Evolutionary conservation across 2,329 filamentous ascomycete genomes (phyloP).

Genomic region (Paraconiothyrium sp.): DNA sequence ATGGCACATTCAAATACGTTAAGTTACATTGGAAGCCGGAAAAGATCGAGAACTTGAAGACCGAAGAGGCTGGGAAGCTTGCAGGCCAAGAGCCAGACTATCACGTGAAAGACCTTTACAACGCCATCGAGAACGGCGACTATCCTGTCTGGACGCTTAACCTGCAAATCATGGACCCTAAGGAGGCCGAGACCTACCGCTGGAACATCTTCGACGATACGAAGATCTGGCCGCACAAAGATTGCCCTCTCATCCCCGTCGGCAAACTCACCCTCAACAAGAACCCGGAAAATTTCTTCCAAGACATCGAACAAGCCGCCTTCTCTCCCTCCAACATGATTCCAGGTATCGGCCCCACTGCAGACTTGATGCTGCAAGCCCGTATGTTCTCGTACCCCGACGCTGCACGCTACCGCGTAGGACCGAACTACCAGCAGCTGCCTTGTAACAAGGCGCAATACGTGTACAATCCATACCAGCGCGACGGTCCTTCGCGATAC

Average conservation of each 20-base stretch:
- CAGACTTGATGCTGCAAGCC: slow-evolving; percentile 70
- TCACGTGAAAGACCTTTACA: slow-evolving; percentile 51
- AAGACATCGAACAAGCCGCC: slow-evolving; percentile 73
- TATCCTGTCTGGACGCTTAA: slow-evolving; percentile 63
- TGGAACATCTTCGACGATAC: slow-evolving; percentile 67
- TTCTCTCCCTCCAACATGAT: slow-evolving; percentile 73
- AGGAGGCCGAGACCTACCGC: slow-evolving; percentile 59
- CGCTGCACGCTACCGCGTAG: slow-evolving; percentile 59
- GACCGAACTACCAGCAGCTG: slow-evolving; percentile 60
- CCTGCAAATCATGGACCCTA: slow-evolving; percentile 64
- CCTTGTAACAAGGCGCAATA: slow-evolving; percentile 45
- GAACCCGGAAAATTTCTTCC: slow-evolving; percentile 72
- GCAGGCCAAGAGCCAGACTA: slow-evolving; percentile 51
- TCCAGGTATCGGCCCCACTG: slow-evolving; percentile 69
- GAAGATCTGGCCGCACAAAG: slow-evolving; percentile 62
- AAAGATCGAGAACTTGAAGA: slow-evolving; percentile 57
- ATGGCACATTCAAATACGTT: slow-evolving; percentile 61
- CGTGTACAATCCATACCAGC: slow-evolving; percentile 40
- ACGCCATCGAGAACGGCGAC: slow-evolving; percentile 58
- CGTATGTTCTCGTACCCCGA: slow-evolving; percentile 71
- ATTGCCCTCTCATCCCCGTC: slow-evolving; percentile 60
- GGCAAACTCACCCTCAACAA: slow-evolving; percentile 63
- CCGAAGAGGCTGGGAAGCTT: slow-evolving; percentile 48
- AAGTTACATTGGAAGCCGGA: slow-evolving; percentile 62
- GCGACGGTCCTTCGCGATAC: slow-evolving; percentile 43